Evolutionary conservation across 2,329 filamentous ascomycete species (phyloP).

Genomic region (Aspergillus ibericus): DNA sequence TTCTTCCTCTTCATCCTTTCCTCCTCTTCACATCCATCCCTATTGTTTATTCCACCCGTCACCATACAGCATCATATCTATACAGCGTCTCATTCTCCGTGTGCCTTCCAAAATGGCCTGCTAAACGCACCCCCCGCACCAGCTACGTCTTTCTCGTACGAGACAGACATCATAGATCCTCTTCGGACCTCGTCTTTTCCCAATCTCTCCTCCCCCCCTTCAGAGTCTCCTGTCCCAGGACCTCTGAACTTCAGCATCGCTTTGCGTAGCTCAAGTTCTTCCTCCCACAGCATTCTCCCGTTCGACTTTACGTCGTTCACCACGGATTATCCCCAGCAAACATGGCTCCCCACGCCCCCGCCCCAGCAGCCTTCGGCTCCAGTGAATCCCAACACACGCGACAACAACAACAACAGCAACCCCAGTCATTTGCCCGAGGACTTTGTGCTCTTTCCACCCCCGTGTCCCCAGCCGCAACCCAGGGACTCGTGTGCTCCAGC

Average conservation of each 20-base stretch:
- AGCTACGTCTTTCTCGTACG: constrained; percentile 37
- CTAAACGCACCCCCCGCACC: constrained; percentile 35
- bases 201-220: constrained; percentile 33
- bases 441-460: constrained; percentile 47
- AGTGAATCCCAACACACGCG: constrained; percentile 29
- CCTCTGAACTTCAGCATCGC: constrained; percentile 48
- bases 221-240: constrained; percentile 47
- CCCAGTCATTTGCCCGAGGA: constrained; percentile 38
- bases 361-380: constrained; percentile 44
- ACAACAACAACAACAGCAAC: constrained; percentile 33
- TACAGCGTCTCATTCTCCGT: constrained; percentile 19
- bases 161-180: constrained; percentile 45
- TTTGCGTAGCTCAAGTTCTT: constrained; percentile 48
- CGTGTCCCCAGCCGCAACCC: constrained; percentile 33
- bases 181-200: constrained; percentile 28
- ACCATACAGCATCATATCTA: constrained; percentile 20
- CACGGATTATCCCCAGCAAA: constrained; percentile 50
- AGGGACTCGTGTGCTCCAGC: constrained; percentile 37
- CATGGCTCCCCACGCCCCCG: constrained; percentile 50
- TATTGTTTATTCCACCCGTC: constrained; percentile 13
- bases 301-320: constrained; percentile 50
- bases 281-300: constrained; percentile 37
- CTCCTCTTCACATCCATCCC: constrained; percentile 10
- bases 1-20: constrained; percentile 10
- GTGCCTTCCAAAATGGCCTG: constrained; percentile 41